phyloP scores from a whole-genome alignment of 1,284 basidiomycete genomes.

The Cutaneotrichosporon dermatis region DNA sequence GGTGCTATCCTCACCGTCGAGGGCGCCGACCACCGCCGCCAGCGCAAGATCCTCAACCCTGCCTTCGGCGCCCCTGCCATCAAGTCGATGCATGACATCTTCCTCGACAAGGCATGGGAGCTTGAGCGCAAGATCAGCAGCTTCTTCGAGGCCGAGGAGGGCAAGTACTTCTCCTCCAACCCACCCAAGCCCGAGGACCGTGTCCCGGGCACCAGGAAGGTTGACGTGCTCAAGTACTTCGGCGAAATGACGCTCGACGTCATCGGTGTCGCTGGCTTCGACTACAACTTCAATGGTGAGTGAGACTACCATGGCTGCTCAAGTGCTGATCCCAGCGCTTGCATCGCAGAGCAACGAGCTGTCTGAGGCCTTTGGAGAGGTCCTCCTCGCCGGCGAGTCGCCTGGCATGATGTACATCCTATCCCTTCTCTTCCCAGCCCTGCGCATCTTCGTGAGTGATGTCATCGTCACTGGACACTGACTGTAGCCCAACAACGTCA shows the following conservation, averaged over 20 bases:
- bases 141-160: slow-evolving; percentile 12
- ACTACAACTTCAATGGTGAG: slow-evolving; percentile 53
- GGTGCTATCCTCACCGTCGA: slow-evolving; percentile 45
- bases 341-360: slow-evolving; percentile 26
- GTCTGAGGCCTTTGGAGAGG: slow-evolving; percentile 33
- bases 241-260: slow-evolving; percentile 61
- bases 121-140: slow-evolving; percentile 43
- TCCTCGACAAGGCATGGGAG: slow-evolving; percentile 60
- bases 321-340: neutral
- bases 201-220: slow-evolving; percentile 10
- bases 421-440: slow-evolving; percentile 60
- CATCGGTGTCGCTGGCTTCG: slow-evolving; percentile 64
- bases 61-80: slow-evolving; percentile 46
- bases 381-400: slow-evolving; percentile 28
- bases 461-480: neutral
- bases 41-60: slow-evolving; percentile 52
- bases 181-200: slow-evolving; percentile 18
- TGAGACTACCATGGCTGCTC: neutral
- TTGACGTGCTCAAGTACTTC: slow-evolving; percentile 60
- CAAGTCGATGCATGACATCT: slow-evolving; percentile 55
- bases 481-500: slow-evolving; percentile 1
- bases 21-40: slow-evolving; percentile 54
- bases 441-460: slow-evolving; percentile 29
- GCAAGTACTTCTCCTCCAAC: neutral
- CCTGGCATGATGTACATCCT: slow-evolving; percentile 57